These are phyloP conservation scores for Colletotrichum camelliae DNA, from an alignment of 2,329 filamentous ascomycete species.

Conservation along the genomic window DNA sequence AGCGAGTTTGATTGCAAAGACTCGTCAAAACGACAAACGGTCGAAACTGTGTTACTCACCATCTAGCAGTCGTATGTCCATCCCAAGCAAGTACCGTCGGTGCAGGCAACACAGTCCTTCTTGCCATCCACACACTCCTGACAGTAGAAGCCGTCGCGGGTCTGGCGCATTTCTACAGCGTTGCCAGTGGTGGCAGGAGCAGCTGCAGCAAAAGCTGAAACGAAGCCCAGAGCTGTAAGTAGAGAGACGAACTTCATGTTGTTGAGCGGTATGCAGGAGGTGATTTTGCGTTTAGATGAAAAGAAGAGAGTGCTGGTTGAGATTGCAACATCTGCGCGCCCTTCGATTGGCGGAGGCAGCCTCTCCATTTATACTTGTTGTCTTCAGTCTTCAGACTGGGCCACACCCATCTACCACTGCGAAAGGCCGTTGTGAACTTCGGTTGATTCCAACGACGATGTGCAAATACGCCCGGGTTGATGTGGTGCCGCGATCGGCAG, in stretches of 20 bases:
- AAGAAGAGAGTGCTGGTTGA: background rate
- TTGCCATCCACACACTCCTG: background rate
- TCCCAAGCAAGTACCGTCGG: background rate
- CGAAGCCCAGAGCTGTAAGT: background rate
- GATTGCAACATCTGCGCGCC: background rate
- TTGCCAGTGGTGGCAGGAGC: background rate
- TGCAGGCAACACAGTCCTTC: background rate
- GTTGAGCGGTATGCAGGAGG: background rate
- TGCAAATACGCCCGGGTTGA: background rate
- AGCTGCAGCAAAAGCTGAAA: background rate
- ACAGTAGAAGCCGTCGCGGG: background rate
- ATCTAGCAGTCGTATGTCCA: background rate
- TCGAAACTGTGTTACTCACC: background rate
- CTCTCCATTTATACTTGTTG: background rate
- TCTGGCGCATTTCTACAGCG: background rate
- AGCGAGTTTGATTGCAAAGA: background rate
- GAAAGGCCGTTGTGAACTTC: background rate
- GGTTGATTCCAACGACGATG: background rate
- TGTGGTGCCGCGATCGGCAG: background rate
- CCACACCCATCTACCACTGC: background rate
- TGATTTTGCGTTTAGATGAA: rapidly evolving
- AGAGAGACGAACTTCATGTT: background rate
- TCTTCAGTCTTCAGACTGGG: background rate
- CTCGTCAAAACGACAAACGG: rapidly evolving
- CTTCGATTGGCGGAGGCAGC: background rate